Evolutionary conservation across 345 rosid genomes (phyloP).

Genomic region (Combretum micranthum): DNA sequence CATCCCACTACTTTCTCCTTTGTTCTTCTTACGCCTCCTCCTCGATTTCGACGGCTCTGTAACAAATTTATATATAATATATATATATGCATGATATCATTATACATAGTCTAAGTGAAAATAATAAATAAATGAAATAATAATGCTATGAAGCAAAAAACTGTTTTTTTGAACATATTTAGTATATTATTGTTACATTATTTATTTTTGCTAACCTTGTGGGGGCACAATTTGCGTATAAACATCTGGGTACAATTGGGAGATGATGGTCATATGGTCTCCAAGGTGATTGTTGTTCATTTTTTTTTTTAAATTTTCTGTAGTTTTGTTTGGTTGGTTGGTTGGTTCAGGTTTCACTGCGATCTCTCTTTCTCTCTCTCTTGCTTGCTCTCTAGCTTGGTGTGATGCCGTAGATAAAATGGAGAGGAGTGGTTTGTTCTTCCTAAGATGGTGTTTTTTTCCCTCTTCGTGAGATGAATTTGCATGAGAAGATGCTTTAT

Average conservation of each 20-base stretch:
- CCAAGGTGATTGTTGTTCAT: slow-evolving; percentile 23
- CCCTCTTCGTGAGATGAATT: too few species aligned
- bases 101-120: neutral
- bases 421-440: neutral
- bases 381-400: slow-evolving; percentile 3
- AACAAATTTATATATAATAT: neutral
- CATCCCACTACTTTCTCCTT: slow-evolving; percentile 21
- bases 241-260: slow-evolving; percentile 49
- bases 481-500: neutral
- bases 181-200: neutral
- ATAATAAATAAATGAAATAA: neutral
- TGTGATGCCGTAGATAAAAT: neutral
- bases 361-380: neutral
- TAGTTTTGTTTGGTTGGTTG: neutral
- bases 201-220: slow-evolving; percentile 33
- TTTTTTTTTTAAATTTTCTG: slow-evolving; percentile 2
- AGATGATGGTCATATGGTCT: slow-evolving; percentile 43
- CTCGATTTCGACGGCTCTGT: slow-evolving; percentile 28
- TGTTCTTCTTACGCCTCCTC: slow-evolving; percentile 53
- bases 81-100: neutral
- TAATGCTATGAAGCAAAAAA: too few species aligned
- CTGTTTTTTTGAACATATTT: too few species aligned
- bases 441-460: neutral
- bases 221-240: slow-evolving; percentile 41
- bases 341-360: neutral